phyloP scores from a whole-genome alignment of 1,284 basidiomycete species.

The Cutaneotrichosporon cutaneum region DNA sequence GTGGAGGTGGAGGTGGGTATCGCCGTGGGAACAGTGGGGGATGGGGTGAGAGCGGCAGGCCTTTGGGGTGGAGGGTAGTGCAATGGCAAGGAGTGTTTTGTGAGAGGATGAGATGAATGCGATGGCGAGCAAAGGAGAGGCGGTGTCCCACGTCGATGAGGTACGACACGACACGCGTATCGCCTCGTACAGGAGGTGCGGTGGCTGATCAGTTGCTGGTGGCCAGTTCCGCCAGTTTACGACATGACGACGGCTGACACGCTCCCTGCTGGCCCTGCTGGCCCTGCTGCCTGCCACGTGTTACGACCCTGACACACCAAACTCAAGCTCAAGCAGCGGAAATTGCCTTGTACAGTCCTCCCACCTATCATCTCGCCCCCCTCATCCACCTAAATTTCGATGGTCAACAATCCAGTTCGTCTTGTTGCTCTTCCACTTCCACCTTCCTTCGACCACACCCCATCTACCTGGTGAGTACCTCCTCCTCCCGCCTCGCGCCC shows the following conservation, averaged over 20 bases:
- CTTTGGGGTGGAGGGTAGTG: background rate
- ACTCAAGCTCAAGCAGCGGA: too few relatives aligned
- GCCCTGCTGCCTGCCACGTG: too few relatives aligned
- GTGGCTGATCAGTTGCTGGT: too few relatives aligned
- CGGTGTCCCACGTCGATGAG: background rate
- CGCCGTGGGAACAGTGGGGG: background rate
- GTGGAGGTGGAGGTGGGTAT: background rate
- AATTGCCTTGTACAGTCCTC: background rate
- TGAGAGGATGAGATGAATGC: background rate
- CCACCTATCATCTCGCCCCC: background rate
- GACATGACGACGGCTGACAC: too few relatives aligned
- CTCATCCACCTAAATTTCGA: background rate
- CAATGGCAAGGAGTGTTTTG: background rate
- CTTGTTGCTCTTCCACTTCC: background rate
- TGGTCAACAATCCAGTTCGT: background rate
- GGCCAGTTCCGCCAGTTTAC: too few relatives aligned
- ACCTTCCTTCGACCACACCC: background rate
- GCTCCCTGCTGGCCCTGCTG: too few relatives aligned
- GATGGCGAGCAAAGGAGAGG: background rate
- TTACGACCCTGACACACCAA: too few relatives aligned
- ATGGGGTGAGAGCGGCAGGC: background rate
- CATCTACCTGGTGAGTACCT: constrained; percentile 7
- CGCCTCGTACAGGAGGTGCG: too few relatives aligned
- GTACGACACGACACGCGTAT: constrained; percentile 1
- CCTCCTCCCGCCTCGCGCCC: constrained; percentile 7